A percentile compares a stretch with the other conserved stretches of the same genome.
phyloP scores from a whole-genome alignment of 768 basidiomycete genomes.

The Paxillus ammoniavirescens region DNA sequence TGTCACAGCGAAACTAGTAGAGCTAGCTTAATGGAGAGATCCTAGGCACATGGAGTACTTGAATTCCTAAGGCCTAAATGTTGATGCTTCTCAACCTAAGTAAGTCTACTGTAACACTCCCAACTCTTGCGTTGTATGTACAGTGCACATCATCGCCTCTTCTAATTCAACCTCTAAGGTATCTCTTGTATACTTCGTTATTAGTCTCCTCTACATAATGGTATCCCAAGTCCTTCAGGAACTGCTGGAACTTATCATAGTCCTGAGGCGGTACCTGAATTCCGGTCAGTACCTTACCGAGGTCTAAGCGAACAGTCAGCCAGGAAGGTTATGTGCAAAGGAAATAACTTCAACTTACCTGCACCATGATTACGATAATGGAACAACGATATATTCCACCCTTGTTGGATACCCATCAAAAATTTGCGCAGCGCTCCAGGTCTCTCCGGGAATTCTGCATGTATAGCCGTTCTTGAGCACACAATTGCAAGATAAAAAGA shows the following conservation, averaged over 20 bases:
- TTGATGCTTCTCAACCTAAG: too few species aligned
- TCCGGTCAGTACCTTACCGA: constrained; percentile 91
- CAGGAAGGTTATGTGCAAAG: not conserved
- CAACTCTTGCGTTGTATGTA: not conserved
- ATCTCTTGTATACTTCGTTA: constrained; percentile 80
- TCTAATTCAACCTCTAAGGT: constrained; percentile 44
- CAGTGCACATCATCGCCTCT: not conserved
- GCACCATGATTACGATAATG: constrained; percentile 98
- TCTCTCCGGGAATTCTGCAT: constrained; percentile 90
- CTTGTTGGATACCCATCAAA: constrained; percentile 73
- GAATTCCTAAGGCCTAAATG: too few species aligned
- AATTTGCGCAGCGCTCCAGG: constrained; percentile 91
- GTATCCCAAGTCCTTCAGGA: constrained; percentile 79
- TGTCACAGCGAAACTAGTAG: too few species aligned
- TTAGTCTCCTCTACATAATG: constrained; percentile 91
- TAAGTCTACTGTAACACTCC: too few species aligned
- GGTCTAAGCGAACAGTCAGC: constrained; percentile 49
- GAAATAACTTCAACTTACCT: constrained; percentile 55
- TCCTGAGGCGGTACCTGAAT: constrained; percentile 84
- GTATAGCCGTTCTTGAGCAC: not conserved
- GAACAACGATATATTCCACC: constrained; percentile 96
- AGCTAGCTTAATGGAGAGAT: too few species aligned
- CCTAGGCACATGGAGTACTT: too few species aligned
- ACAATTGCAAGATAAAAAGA: not conserved
- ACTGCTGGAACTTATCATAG: constrained; percentile 64